These are phyloP conservation scores for Plantago coronopus DNA, from an alignment of 305 asterid species.

Conservation along the genomic window DNA sequence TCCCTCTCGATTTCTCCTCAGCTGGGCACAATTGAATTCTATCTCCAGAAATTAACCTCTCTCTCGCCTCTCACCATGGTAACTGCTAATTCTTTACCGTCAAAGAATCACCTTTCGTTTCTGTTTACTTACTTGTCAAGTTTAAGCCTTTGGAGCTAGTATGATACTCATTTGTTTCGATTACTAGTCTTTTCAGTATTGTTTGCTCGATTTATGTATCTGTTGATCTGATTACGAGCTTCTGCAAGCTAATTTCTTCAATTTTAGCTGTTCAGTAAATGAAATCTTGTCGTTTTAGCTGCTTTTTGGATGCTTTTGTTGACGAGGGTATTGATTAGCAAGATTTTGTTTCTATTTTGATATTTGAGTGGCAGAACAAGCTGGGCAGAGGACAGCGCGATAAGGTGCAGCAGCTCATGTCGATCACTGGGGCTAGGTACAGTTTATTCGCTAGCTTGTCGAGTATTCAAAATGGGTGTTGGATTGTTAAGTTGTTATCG, in stretches of 20 bases:
- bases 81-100: background rate
- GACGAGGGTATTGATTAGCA: too few species aligned
- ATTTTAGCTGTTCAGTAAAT: background rate
- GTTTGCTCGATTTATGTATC: background rate
- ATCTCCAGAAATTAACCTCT: too few species aligned
- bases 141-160: background rate
- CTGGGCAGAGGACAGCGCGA: slow-evolving; percentile 91
- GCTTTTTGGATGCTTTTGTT: too few species aligned
- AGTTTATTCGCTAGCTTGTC: background rate
- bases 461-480: background rate
- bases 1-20: background rate
- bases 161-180: background rate
- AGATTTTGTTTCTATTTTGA: background rate
- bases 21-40: background rate
- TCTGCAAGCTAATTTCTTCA: too few species aligned
- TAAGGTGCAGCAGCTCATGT: slow-evolving; percentile 85
- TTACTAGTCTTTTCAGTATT: background rate
- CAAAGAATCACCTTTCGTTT: too few species aligned
- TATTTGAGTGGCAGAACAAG: slow-evolving; percentile 60
- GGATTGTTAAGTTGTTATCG: background rate
- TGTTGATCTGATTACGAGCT: background rate
- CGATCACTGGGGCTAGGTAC: slow-evolving; percentile 90
- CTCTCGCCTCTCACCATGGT: background rate
- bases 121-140: background rate
- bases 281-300: background rate